Conservation (phyloP, 345 rosid species). For the Salix purpurea region DNA sequence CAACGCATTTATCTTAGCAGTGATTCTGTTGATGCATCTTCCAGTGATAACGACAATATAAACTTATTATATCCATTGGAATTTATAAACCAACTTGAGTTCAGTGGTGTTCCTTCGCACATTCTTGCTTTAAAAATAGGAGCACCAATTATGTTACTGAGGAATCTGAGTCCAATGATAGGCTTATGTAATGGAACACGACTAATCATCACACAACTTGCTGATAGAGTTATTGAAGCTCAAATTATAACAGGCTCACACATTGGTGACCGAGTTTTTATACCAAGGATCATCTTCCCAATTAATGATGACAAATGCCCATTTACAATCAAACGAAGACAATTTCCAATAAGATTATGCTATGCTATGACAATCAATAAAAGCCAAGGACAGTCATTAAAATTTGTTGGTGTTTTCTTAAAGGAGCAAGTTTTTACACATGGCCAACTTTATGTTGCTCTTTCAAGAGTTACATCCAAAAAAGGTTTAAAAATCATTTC, state of each 20-base stretch:
- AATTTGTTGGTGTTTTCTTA: neutral
- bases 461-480: neutral
- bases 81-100: neutral
- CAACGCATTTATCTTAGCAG: neutral
- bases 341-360: neutral
- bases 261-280: neutral
- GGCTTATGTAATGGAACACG: conserved; percentile 13
- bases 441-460: neutral
- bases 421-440: neutral
- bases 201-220: neutral
- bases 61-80: neutral
- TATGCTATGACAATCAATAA: conserved; percentile 4
- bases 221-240: neutral
- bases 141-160: neutral
- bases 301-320: neutral
- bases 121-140: conserved; percentile 3
- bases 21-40: neutral
- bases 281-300: neutral
- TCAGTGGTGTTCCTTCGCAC: neutral
- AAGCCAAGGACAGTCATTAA: neutral
- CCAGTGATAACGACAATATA: neutral
- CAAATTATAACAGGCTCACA: neutral
- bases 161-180: neutral
- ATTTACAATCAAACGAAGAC: neutral
- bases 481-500: neutral